Evolutionary conservation across 2,329 filamentous ascomycete species (phyloP), one percentile per base, ranked within the genome.

Genomic region (Curvularia eragrostidis): DNA sequence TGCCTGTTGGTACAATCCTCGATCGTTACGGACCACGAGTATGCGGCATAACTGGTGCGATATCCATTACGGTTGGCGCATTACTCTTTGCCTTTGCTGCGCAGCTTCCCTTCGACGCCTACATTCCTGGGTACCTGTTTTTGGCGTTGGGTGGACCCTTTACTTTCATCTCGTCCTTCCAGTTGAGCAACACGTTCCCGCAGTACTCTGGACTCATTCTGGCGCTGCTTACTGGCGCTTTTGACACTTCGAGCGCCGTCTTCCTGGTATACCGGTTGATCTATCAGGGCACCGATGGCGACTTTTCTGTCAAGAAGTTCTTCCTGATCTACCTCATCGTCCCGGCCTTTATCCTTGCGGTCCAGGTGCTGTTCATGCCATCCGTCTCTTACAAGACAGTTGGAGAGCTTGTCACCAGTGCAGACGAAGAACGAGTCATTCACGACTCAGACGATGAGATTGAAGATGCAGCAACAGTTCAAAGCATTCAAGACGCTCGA

Each of bases 1-100:
- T 97, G 6, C 91, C 93, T 2, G 87, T 96, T 10, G 93, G 93
- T 44, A 91, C 91, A 2, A 89, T 96, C 43, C 84, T 97, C 21
- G 93, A 97, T 77, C 84, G 87, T 61, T 93, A 86, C 70, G 93
- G 93, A 1, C 93, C 93, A 13, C 85, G 90, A 54, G 83, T 91
- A 4, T 90, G 90, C 68, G 89, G 91, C 3, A 81, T 93, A 21
- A 83, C 89, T 55, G 92, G 90, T 48, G 87, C 87, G 57, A 59
- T 88, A 36, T 88, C 90, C 65, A 83, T 97, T 21, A 79, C 86
- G 0, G 65, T 85, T 9, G 93, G 93, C n/a, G 83, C 90, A 26
- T 67, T 90, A 1, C 79, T 93, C 15, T 88, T 97, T 78, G 88
- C 89, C 1, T 89, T 89, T 67, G 89, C 88, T 21, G 75, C 80